These are phyloP conservation scores for Solanum virginianum DNA, from an alignment of 257 asterid species.

Conservation along the genomic window DNA sequence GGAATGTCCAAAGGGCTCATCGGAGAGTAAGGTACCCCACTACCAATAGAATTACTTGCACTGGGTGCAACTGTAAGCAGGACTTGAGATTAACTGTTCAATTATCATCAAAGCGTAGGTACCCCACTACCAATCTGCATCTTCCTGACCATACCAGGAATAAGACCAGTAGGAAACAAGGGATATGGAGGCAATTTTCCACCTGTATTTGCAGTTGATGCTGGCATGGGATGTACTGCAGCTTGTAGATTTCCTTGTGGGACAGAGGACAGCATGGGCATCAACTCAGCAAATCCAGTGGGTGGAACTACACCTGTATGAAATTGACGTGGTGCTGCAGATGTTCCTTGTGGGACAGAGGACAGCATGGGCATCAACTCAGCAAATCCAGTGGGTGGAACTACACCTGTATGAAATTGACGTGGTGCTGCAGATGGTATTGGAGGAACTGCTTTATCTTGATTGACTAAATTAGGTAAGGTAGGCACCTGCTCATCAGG, in stretches of 20 bases:
- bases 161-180: slow-evolving; percentile 86
- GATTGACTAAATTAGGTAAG: slow-evolving; percentile 29
- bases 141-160: slow-evolving; percentile 95
- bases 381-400: slow-evolving; percentile 34
- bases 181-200: slow-evolving; percentile 81
- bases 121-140: slow-evolving; percentile 99
- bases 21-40: slow-evolving; percentile 96
- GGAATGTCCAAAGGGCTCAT: slow-evolving; percentile 96
- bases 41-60: too few species aligned
- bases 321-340: slow-evolving; percentile 47
- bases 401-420: slow-evolving; percentile 50
- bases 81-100: too few species aligned
- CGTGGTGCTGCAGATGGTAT: slow-evolving; percentile 33
- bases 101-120: too few species aligned
- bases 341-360: too few species aligned
- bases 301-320: slow-evolving; percentile 46
- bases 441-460: slow-evolving; percentile 44
- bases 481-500: slow-evolving; percentile 25
- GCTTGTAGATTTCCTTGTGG: slow-evolving; percentile 33
- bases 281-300: slow-evolving; percentile 28
- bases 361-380: slow-evolving; percentile 36
- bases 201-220: slow-evolving; percentile 21
- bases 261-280: slow-evolving; percentile 36
- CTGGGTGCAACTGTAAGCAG: too few species aligned
- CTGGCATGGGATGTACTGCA: slow-evolving; percentile 16